Evolutionary conservation across 2,329 filamentous ascomycete genomes (phyloP).

Genomic region (Fusarium guadeloupense): DNA sequence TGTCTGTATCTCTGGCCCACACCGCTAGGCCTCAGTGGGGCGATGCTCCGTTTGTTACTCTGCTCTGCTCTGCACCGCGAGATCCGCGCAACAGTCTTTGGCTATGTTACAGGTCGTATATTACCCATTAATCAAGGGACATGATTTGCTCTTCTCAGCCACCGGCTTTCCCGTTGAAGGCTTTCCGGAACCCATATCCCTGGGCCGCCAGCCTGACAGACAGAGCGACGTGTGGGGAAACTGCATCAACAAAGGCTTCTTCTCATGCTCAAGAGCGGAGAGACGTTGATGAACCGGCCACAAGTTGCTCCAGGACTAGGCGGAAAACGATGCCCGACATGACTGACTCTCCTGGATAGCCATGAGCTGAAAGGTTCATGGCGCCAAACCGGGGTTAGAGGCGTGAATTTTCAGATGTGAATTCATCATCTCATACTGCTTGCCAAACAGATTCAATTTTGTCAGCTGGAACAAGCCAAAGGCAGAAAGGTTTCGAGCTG

Average conservation of each 20-base stretch:
- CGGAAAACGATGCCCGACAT: conserved; percentile 22
- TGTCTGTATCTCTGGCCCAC: conserved; percentile 44
- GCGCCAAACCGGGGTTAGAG: neutral
- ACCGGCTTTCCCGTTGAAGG: conserved; percentile 29
- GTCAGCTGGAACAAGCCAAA: too few species aligned
- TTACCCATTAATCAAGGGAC: neutral
- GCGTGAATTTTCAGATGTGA: neutral
- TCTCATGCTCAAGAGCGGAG: conserved; percentile 28
- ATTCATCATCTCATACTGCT: neutral
- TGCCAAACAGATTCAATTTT: too few species aligned
- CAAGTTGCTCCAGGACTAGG: neutral
- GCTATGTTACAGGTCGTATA: conserved; percentile 18
- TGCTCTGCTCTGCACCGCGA: conserved; percentile 14
- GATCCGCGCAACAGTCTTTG: conserved; percentile 20
- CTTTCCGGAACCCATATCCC: conserved; percentile 18
- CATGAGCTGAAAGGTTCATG: neutral
- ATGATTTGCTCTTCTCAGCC: conserved; percentile 11
- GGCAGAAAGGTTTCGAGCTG: neutral
- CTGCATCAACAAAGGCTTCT: conserved; percentile 15
- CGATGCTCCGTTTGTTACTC: conserved; percentile 19
- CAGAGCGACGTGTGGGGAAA: conserved; percentile 24
- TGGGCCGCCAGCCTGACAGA: conserved; percentile 2
- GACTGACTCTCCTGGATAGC: neutral
- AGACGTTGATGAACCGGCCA: neutral
- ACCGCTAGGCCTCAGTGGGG: conserved; percentile 37